Base-by-base conservation (phyloP, 208 protist genomes). In the Crithidia brevicula region DNA sequence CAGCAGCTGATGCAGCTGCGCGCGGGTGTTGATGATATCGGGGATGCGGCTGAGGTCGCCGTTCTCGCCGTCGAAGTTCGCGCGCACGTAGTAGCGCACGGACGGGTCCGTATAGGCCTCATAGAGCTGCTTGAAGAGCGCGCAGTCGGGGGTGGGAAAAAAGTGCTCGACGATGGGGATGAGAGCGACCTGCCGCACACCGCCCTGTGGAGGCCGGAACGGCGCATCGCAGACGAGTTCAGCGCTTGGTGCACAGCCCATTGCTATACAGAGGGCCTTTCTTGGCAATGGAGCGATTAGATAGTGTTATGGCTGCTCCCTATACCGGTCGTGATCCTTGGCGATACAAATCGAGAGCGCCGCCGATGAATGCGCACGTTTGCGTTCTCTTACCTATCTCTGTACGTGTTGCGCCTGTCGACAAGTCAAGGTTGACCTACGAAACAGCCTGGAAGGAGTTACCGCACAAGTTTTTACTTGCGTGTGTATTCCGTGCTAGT, bases 181-280 rank as follows among this genome's bases (percentile, higher is more conserved):
- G 13, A 93, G 68, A 4, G 73, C 71, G 13, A 91, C 71, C 59
- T 81, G 82, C 20, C 78, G 67, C 20, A 43, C 54, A 33, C 56
- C 57, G 33, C 65, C 53, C 18, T 70, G 64, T 8, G 74, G 62
- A 13, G 71, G 50, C 9, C 69, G 72, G 67, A 83, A 94, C 22
- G 83, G 85, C 8, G 81, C 88, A 4, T 62, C 34, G 0, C 22
- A 1, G 8, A 89, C 38, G 9, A 85, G 76, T 67, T 94, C 83
- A 16, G 65, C 46, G 36, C 88, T 94, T 13, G 88, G 88, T 45
- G 72, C 88, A 10, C 79, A 79, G 42, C 88, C 88, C 88, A 94
- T 94, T 16, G n/a, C n/a, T n/a, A n/a, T n/a, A n/a, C n/a, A n/a
- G n/a, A n/a, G n/a, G n/a, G n/a, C n/a, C n/a, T n/a, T n/a, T n/a